These are phyloP conservation scores for Torulaspora delbrueckii DNA, from an alignment of 805 yeast species.

Conservation along the genomic window DNA sequence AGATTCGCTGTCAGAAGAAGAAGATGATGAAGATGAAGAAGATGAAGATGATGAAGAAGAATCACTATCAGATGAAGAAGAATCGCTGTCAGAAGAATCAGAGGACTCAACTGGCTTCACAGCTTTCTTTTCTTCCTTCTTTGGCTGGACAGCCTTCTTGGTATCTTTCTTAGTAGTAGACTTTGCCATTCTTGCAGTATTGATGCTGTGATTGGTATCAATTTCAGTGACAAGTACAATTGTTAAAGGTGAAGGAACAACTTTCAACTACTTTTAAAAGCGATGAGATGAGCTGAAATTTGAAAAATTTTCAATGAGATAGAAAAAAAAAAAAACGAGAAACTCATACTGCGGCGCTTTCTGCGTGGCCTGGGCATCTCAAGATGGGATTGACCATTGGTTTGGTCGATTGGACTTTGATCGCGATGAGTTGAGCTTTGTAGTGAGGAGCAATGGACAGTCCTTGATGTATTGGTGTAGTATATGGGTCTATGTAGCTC, in stretches of 20 bases:
- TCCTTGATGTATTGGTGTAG: background rate
- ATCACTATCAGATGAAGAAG: slow-evolving; percentile 17
- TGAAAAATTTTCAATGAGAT: slow-evolving; percentile 12
- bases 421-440: background rate
- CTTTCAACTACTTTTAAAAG: slow-evolving; percentile 3
- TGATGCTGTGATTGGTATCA: background rate
- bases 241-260: background rate
- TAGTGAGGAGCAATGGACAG: background rate
- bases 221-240: background rate
- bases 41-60: slow-evolving; percentile 10
- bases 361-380: slow-evolving; percentile 1
- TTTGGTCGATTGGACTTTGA: background rate
- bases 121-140: slow-evolving; percentile 24
- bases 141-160: slow-evolving; percentile 26
- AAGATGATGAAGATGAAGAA: slow-evolving; percentile 1
- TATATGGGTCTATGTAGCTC: background rate
- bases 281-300: slow-evolving; percentile 17
- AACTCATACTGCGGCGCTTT: background rate
- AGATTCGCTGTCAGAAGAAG: slow-evolving; percentile 9
- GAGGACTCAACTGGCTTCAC: slow-evolving; percentile 18
- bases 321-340: background rate
- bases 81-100: slow-evolving; percentile 7
- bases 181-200: slow-evolving; percentile 9
- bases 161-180: slow-evolving; percentile 31
- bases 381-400: background rate